Evolutionary conservation across 441 rosid species (phyloP).

Genomic region (Brassica hybrid): DNA sequence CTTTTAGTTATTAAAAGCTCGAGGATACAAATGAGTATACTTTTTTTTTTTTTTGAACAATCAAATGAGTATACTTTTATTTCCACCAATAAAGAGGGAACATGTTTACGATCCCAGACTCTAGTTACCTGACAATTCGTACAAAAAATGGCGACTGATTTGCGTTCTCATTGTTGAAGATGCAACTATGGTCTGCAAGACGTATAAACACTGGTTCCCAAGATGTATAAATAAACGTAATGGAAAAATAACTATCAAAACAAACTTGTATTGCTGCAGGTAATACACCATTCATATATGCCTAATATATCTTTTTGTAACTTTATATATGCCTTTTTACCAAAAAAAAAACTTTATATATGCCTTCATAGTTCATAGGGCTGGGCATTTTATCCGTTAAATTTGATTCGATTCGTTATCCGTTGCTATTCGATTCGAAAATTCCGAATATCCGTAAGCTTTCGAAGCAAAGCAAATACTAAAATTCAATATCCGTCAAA

Average conservation of each 20-base stretch:
- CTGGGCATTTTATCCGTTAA: too few species aligned
- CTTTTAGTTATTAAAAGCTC: neutral
- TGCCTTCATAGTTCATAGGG: too few species aligned
- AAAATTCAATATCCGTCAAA: too few species aligned
- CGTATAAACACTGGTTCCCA: neutral
- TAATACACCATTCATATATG: too few species aligned
- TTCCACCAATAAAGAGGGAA: neutral
- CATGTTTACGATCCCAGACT: neutral
- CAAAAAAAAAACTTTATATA: too few species aligned
- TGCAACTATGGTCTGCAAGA: neutral
- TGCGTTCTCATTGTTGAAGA: neutral
- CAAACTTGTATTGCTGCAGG: neutral
- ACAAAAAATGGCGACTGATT: neutral
- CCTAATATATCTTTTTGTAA: too few species aligned
- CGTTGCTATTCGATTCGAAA: too few species aligned
- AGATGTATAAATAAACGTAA: neutral
- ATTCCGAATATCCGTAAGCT: too few species aligned
- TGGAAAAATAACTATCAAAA: neutral
- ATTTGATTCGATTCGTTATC: too few species aligned
- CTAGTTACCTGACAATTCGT: neutral
- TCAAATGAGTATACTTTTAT: neutral
- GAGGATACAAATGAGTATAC: conserved; percentile 1
- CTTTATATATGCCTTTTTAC: too few species aligned
- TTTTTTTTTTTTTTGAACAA: too few species aligned
- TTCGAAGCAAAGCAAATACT: too few species aligned